phyloP scores from a whole-genome alignment of 2,329 filamentous ascomycete species.

The Fusarium nanum region DNA sequence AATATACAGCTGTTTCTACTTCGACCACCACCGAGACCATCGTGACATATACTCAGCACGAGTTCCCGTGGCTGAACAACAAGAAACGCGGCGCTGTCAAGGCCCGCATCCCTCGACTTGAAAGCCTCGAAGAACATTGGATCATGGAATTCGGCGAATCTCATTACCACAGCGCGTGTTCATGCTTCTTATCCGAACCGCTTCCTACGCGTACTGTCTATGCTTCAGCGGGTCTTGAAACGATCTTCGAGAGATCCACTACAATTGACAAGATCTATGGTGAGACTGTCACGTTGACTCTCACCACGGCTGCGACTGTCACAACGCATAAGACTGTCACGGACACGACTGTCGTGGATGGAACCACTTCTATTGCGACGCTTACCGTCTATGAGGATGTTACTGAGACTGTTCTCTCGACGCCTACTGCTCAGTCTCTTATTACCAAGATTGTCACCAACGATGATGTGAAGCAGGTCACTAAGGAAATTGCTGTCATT shows the following conservation, averaged over 20 bases:
- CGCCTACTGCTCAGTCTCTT: neutral
- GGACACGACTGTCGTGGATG: neutral
- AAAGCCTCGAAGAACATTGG: constrained; percentile 14
- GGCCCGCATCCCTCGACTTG: neutral
- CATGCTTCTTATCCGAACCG: constrained; percentile 4
- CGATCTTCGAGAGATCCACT: neutral
- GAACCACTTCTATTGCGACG: neutral
- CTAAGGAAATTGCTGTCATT: neutral
- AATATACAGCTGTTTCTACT: neutral
- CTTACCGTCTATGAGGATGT: constrained; percentile 13
- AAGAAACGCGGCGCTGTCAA: neutral
- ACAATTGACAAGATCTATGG: constrained; percentile 10
- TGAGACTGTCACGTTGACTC: constrained; percentile 5
- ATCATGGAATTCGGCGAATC: constrained; percentile 4
- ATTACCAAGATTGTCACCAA: constrained; percentile 4
- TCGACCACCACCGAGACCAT: neutral
- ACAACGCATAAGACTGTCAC: constrained; percentile 7
- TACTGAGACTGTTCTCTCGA: constrained; percentile 7
- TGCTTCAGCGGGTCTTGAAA: neutral
- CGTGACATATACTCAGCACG: neutral
- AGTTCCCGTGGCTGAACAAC: constrained; percentile 14
- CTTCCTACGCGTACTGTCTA: constrained; percentile 16
- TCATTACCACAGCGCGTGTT: constrained; percentile 23
- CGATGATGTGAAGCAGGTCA: constrained; percentile 5
- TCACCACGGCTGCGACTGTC: neutral